Evolutionary conservation across 2,329 filamentous ascomycete species (phyloP).

Genomic region (Aspergillus calidoustus): DNA sequence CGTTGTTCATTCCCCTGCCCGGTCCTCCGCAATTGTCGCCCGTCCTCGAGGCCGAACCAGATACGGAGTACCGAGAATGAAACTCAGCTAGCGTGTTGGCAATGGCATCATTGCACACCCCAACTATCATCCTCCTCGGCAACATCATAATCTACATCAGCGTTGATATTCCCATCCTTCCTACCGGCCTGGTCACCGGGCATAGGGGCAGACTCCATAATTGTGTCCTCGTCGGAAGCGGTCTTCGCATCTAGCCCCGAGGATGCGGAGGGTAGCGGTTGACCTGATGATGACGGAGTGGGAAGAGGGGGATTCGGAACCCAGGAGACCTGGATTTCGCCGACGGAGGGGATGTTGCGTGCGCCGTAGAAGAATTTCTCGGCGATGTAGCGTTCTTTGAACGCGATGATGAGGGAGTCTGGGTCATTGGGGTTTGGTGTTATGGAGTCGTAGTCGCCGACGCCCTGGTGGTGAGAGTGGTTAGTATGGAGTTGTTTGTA

Average conservation of each 20-base stretch:
- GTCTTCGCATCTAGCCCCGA: conserved; percentile 29
- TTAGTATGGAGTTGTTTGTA: conserved; percentile 18
- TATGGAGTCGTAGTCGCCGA: conserved; percentile 53
- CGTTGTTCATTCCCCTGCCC: too few species aligned
- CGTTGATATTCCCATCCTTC: conserved; percentile 19
- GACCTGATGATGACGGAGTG: conserved; percentile 5
- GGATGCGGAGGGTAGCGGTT: conserved; percentile 9
- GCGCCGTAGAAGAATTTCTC: conserved; percentile 59
- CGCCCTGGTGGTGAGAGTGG: conserved; percentile 34
- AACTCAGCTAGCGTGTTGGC: not conserved
- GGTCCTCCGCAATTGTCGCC: too few species aligned
- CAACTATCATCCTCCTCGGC: conserved; percentile 55
- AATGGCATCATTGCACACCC: conserved; percentile 31
- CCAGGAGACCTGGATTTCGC: conserved; percentile 61
- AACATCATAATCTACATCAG: conserved; percentile 56
- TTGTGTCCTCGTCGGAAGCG: conserved; percentile 33
- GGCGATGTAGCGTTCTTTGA: conserved; percentile 57
- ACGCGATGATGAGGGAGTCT: conserved; percentile 48
- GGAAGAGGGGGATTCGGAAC: conserved; percentile 46
- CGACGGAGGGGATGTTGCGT: conserved; percentile 55
- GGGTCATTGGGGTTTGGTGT: conserved; percentile 46
- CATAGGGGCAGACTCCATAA: conserved; percentile 35
- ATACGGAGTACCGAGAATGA: not conserved
- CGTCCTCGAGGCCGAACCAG: not conserved
- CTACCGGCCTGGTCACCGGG: conserved; percentile 16